These are phyloP conservation scores for Diaporthe helianthi DNA, from an alignment of 2,329 filamentous ascomycete genomes.

Conservation along the genomic window DNA sequence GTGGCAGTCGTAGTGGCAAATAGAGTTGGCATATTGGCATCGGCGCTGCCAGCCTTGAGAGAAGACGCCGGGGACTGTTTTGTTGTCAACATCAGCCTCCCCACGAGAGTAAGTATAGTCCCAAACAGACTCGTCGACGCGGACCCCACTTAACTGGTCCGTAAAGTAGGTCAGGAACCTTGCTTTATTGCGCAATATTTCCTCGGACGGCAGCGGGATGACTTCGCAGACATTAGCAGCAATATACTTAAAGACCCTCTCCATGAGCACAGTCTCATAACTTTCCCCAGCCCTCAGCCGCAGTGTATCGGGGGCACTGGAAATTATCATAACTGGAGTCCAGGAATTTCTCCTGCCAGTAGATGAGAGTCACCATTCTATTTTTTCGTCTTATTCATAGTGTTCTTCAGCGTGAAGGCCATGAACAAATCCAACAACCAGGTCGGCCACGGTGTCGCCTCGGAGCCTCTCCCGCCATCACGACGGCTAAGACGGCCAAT, in stretches of 20 bases:
- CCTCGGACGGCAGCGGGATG: neutral
- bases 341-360: neutral
- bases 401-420: neutral
- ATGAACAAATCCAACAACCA: neutral
- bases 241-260: neutral
- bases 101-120: neutral
- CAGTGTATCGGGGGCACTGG: neutral
- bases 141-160: neutral
- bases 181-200: neutral
- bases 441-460: neutral
- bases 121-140: neutral
- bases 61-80: neutral
- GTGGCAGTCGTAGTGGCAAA: neutral
- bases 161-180: neutral
- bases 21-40: neutral
- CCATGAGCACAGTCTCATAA: neutral
- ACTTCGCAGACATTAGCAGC: neutral
- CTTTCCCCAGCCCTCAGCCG: neutral
- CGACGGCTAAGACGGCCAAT: neutral
- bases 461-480: neutral
- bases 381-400: accelerated
- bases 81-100: too few species aligned
- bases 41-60: neutral
- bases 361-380: neutral
- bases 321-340: neutral